Conservation (phyloP, 768 basidiomycete species). For the Rhizopogon sp. region DNA sequence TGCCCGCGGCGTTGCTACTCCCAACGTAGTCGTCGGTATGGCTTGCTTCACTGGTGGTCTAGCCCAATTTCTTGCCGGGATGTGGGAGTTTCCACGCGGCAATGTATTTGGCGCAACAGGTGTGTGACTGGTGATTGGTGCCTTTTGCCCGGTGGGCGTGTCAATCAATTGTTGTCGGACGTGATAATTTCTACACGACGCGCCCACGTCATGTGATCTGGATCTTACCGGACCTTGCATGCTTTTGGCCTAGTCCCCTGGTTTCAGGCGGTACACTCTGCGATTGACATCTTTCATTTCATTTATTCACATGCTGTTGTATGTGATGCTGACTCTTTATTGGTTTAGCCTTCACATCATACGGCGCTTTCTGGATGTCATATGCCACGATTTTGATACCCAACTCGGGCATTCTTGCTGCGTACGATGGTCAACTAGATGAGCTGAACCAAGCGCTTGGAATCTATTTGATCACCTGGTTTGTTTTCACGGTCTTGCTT, state of each 20-base stretch:
- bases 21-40: constrained; percentile 83
- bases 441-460: constrained; percentile 59
- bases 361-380: constrained; percentile 88
- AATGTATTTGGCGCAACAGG: constrained; percentile 73
- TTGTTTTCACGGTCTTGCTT: constrained; percentile 64
- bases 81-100: constrained; percentile 78
- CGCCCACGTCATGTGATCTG: neutral
- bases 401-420: constrained; percentile 50
- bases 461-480: constrained; percentile 74
- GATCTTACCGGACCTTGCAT: neutral
- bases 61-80: constrained; percentile 81
- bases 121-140: constrained; percentile 27
- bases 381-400: constrained; percentile 73
- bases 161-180: neutral
- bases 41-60: constrained; percentile 82
- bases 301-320: neutral
- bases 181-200: neutral
- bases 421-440: constrained; percentile 35
- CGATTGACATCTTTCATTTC: neutral
- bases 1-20: constrained; percentile 44
- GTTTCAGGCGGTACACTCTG: neutral
- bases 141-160: too few relatives aligned
- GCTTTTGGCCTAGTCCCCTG: neutral
- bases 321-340: neutral
- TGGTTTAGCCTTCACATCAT: constrained; percentile 66